Base-by-base conservation (phyloP, 192 early-diverging fungal genomes). In the Phlyctochytrium arcticum region DNA sequence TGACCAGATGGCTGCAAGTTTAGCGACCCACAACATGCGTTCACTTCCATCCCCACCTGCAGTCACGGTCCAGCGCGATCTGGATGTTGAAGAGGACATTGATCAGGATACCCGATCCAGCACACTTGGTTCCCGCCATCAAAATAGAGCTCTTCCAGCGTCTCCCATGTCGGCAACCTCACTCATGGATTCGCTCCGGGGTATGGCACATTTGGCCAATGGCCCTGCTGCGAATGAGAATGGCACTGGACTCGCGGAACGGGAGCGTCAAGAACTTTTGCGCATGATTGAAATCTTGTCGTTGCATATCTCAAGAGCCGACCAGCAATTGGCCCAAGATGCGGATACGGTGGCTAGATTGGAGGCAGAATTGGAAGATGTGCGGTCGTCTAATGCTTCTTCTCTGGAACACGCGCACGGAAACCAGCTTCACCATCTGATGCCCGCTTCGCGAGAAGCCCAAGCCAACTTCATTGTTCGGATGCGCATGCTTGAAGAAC, bases 251-350 rank as follows among this genome's bases (percentile, higher is more conserved):
- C 50, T 54, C 12, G 30, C 62, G 12, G 62, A 64, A 54, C 49
- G 62, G 3, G 62, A 64, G 32, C 62, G 62, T 33, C 62, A 64
- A 23, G 62, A 64, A 53, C 35, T 64, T 6, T 33, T 64, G 15
- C 62, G 49, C n/a, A 54, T 64, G 62, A 64, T 64, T 23, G 62
- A 64, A 19, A 53, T 64, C 24, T 50, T 64, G 9, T 64, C 62
- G 0, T 32, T 42, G 62, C 62, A 64, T 32, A 64, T 64, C 19
- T 54, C 62, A 3, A 32, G 49, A 24, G 62, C 62, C 15, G 62
- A 64, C 31, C 49, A 37, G 51, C 62, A 64, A 36, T 53, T 64
- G 32, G n/a, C 6, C 7, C 49, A 64, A 54, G 49, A 64, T 32
- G 21, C 31, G 19, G 51, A 23, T 7, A 27, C 19, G 33, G 50